Base-by-base conservation (phyloP, 2,329 filamentous ascomycete genomes). In the Aspergillus amoenus region DNA sequence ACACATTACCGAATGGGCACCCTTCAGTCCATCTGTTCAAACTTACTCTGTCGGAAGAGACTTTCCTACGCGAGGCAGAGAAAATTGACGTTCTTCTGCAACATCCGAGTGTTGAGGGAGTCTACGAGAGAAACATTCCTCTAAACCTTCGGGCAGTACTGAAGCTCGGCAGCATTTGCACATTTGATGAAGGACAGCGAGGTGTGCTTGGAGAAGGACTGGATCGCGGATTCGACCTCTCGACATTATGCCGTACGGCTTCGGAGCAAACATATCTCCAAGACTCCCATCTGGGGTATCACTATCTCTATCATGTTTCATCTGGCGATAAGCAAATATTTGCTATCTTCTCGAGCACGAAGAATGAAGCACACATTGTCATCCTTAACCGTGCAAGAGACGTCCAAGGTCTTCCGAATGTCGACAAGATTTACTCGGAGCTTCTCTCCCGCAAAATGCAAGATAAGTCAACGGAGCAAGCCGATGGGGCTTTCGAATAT, bases 1-100 rank as follows among this genome's bases (percentile, higher is more conserved):
- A 96, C 73, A 96, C 91, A 3, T 79, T 99, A 7, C 94, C 94
- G 0, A 99, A 99, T 66, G 94, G 94, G 0, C 94, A 97, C 73
- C 88, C 91, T 3, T 97, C 93, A 0, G 89, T 91, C 4, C 91
- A 99, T 77, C 81, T 99, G 4, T 97, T 97, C 82, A 95, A 93
- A 77, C 82, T 99, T 39, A 93, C 89, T 0, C 90, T 99, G 74
- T 83, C 90, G 0, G 94, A 99, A 72, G 88, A 94, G 55, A 82
- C 90, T 0, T 99, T 95, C 74, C 86, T 96, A 59, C 85, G 87
- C 44, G 91, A 97, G 72, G 82, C 88, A 0, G 88, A 92, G 60
- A 95, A 92, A 70, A 88, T 97, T 60, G 86, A 88, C 2, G 77
- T 88, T 27, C 79, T 97, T 1, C 93, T 97, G 78, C 92, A 93